Evolutionary conservation across 2,329 filamentous ascomycete species (phyloP).

Genomic region (Sporothrix variecibatus): DNA sequence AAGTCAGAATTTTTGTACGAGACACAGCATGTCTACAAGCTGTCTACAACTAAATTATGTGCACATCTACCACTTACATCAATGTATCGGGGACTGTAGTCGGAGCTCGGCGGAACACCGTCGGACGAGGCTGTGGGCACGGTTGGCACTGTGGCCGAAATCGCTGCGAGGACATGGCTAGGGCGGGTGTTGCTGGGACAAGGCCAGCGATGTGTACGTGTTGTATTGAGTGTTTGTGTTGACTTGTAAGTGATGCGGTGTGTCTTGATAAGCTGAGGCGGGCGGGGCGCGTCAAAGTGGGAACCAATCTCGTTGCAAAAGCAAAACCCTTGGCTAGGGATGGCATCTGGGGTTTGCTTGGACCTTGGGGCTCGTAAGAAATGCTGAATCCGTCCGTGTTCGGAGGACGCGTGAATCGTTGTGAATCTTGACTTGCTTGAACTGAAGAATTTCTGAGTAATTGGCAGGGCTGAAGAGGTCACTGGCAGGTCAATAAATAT

Average conservation of each 20-base stretch:
- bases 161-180: constrained; percentile 31
- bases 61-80: constrained; percentile 51
- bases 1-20: background rate
- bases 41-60: background rate
- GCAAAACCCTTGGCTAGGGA: constrained; percentile 24
- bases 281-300: constrained; percentile 26
- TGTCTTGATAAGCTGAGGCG: constrained; percentile 1
- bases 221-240: background rate
- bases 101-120: constrained; percentile 22
- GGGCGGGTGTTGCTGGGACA: constrained; percentile 24
- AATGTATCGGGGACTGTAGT: constrained; percentile 58
- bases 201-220: background rate
- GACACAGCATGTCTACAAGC: background rate
- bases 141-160: constrained; percentile 23
- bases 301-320: constrained; percentile 20
- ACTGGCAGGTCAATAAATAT: constrained; percentile 9
- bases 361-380: background rate
- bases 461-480: background rate
- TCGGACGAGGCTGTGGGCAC: constrained; percentile 13
- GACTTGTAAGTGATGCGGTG: background rate
- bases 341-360: constrained; percentile 24
- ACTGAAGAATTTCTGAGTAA: background rate
- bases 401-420: constrained; percentile 1
- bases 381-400: constrained; percentile 6
- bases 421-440: background rate